phyloP scores from a whole-genome alignment of 192 early-diverging fungal species.

The Martensiomyces pterosporus region DNA sequence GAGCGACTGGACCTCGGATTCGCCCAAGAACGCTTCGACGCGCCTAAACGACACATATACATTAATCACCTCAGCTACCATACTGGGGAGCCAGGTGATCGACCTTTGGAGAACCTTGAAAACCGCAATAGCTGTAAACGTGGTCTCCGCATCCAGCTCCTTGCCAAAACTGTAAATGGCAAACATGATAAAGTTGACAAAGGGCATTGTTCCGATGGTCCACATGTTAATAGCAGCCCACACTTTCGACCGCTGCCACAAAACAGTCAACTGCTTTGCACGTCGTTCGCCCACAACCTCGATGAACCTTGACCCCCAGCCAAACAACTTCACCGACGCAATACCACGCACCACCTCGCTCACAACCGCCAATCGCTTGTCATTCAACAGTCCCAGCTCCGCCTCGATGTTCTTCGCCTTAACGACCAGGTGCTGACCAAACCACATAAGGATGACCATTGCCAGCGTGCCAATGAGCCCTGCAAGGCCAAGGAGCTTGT shows the following conservation, averaged over 20 bases:
- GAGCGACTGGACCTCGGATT: constrained; percentile 60
- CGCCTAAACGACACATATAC: constrained; percentile 59
- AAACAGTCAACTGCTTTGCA: constrained; percentile 52
- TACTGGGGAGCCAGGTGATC: constrained; percentile 54
- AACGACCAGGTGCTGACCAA: constrained; percentile 49
- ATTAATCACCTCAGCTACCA: constrained; percentile 54
- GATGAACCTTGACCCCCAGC: constrained; percentile 75
- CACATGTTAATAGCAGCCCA: constrained; percentile 59
- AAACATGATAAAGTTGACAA: constrained; percentile 58
- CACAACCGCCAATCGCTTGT: constrained; percentile 69
- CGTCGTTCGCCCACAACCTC: constrained; percentile 62
- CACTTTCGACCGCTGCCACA: constrained; percentile 39
- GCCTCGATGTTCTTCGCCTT: constrained; percentile 54
- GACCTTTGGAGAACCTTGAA: constrained; percentile 65
- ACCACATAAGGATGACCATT: constrained; percentile 55
- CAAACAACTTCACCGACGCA: constrained; percentile 85
- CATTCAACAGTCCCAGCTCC: constrained; percentile 53
- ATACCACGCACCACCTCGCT: constrained; percentile 84
- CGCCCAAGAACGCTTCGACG: constrained; percentile 67
- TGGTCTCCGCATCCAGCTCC: constrained; percentile 54
- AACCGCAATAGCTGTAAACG: constrained; percentile 70
- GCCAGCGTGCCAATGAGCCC: constrained; percentile 71
- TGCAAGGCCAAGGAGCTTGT: constrained; percentile 69
- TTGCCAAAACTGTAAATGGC: constrained; percentile 56
- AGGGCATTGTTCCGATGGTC: constrained; percentile 54